phyloP scores from a whole-genome alignment of 2,329 filamentous ascomycete genomes.

The Hypoxylon rubiginosum region DNA sequence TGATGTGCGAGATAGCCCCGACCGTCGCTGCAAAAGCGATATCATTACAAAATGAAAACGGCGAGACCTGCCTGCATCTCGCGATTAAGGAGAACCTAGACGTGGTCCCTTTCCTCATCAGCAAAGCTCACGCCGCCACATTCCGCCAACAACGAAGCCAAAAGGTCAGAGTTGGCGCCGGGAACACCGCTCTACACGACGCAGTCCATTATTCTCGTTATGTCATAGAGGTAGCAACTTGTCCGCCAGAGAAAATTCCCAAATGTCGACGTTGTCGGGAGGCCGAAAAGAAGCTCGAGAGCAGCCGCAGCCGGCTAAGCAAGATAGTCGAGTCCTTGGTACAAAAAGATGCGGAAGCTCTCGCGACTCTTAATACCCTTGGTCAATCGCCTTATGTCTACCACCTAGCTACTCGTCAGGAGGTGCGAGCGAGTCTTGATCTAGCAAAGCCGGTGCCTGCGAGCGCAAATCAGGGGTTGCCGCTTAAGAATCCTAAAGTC shows the following conservation, averaged over 20 bases:
- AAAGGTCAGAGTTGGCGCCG: constrained; percentile 18
- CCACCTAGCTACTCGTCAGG: constrained; percentile 21
- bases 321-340: constrained; percentile 25
- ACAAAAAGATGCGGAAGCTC: constrained; percentile 24
- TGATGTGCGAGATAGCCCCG: constrained; percentile 27
- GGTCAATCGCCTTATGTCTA: constrained; percentile 26
- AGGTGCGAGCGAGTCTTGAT: constrained; percentile 11
- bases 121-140: constrained; percentile 12
- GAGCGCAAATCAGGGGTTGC: constrained; percentile 1
- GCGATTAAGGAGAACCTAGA: constrained; percentile 29
- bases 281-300: constrained; percentile 24
- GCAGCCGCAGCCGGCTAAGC: constrained; percentile 1
- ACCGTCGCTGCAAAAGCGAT: constrained; percentile 25
- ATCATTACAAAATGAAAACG: constrained; percentile 28
- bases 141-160: constrained; percentile 29
- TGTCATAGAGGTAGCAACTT: constrained; percentile 18
- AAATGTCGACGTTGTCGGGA: constrained; percentile 27
- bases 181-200: constrained; percentile 25
- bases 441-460: constrained; percentile 6
- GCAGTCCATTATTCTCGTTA: constrained; percentile 28
- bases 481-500: constrained; percentile 14
- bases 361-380: constrained; percentile 24
- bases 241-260: constrained; percentile 19
- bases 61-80: constrained; percentile 28
- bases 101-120: constrained; percentile 18